Evolutionary conservation across 495 filamentous ascomycete species (phyloP), one percentile per base, ranked within the genome.

Genomic region (Hypoxylon crocopeplum): DNA sequence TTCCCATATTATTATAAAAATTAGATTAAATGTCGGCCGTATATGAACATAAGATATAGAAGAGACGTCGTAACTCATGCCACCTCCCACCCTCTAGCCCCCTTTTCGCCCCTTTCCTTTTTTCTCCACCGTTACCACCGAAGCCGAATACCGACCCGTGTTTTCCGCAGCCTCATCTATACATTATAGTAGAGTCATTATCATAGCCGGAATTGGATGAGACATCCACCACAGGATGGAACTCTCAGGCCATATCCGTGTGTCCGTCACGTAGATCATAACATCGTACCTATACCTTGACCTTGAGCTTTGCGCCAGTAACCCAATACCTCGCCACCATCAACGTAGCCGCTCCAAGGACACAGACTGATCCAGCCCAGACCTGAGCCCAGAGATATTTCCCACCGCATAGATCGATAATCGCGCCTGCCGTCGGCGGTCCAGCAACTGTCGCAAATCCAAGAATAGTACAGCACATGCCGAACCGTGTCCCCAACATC

Each of bases 401-500:
- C 0, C 75, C 77, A 3, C 56, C 62, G 1, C 62, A 68, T 27
- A 34, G 48, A 40, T 78, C 74, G 20, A 79, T 77, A 29, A 78
- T 77, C 5, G 75, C 75, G 3, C 77, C 75, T 0, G 77, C 75
- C 1, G 69, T 75, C 1, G 75, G 75, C 16, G 77, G 75, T 0
- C 77, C 77, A 1, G 75, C 76, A 13, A 77, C 64, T 13, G 73
- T 72, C 3, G 75, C 74, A 42, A 77, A 75, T 5, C 66, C 72
- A 3, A 64, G 49, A 25, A 75, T 64, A 2, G 73, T 78, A 22
- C 71, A 76, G 12, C 75, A 71, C 75, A 79, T 78, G 25, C 77
- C 77, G 41, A 75, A 78, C 13, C 75, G 36, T 0, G 68, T 75
- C 2, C 77, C 76, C 74, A 78, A 75, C 65, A 74, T 75, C 15